Evolutionary conservation across 164 flowering plant species (phyloP).

Genomic region (Brasenia schreberi): DNA sequence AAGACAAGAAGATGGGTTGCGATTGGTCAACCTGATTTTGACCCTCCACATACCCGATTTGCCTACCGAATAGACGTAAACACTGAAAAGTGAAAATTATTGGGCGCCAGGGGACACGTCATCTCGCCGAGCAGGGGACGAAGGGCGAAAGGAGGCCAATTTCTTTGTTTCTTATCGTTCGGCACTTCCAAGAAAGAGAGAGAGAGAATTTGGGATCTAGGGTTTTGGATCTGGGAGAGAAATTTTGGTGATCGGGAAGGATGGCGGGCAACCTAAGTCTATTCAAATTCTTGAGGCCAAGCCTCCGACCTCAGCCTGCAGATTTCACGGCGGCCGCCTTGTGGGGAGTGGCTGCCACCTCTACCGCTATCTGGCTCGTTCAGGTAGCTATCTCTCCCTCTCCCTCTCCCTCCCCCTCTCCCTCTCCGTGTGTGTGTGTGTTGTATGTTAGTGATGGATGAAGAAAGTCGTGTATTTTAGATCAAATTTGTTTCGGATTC

Average conservation of each 20-base stretch:
- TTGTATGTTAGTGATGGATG: no score
- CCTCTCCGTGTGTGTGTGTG: no score
- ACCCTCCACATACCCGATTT: no score
- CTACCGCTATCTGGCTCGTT: conserved; percentile 53
- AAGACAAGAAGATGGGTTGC: no score
- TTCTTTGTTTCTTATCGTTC: no score
- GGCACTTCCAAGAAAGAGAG: no score
- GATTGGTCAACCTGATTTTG: no score
- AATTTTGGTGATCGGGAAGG: neutral
- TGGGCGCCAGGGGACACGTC: no score
- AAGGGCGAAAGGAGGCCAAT: no score
- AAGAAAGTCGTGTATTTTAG: neutral
- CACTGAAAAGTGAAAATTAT: no score
- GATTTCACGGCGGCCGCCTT: conserved; percentile 61
- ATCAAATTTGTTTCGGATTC: neutral
- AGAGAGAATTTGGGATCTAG: neutral
- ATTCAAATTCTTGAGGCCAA: conserved; percentile 36
- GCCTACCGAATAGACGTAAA: no score
- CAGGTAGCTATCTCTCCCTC: conserved; percentile 32
- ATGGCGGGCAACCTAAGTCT: conserved; percentile 27
- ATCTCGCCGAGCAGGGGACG: no score
- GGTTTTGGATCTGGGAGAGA: neutral
- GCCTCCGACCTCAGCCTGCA: conserved; percentile 33
- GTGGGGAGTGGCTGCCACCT: conserved; percentile 80
- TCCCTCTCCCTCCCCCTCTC: neutral